Evolutionary conservation across 2,329 filamentous ascomycete species (phyloP).

Genomic region (Lasiodiplodia sp.): DNA sequence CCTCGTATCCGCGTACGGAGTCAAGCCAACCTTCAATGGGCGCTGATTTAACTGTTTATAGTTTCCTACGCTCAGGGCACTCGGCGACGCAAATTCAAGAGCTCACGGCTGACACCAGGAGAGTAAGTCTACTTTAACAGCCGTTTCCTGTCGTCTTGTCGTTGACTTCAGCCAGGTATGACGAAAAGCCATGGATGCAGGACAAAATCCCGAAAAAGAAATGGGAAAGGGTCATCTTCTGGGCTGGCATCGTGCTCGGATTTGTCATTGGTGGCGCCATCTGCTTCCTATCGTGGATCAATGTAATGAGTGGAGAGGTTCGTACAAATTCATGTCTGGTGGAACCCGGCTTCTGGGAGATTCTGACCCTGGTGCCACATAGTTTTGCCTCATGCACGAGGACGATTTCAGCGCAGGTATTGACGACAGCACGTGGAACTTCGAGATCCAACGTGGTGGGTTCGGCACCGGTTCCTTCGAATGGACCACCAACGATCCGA

Average conservation of each 20-base stretch:
- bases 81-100: slow-evolving; percentile 41
- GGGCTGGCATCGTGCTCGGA: slow-evolving; percentile 43
- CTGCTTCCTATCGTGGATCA: slow-evolving; percentile 36
- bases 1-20: not conserved
- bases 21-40: no score
- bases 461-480: slow-evolving; percentile 58
- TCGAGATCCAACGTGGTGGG: slow-evolving; percentile 55
- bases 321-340: not conserved
- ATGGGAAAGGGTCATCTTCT: slow-evolving; percentile 48
- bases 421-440: slow-evolving; percentile 56
- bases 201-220: slow-evolving; percentile 39
- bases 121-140: not conserved
- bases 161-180: slow-evolving; percentile 36
- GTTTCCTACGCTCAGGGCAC: not conserved
- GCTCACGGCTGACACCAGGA: slow-evolving; percentile 40
- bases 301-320: slow-evolving; percentile 31
- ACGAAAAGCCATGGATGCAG: slow-evolving; percentile 51
- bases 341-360: not conserved
- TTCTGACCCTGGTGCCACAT: not conserved
- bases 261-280: slow-evolving; percentile 45
- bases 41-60: not conserved
- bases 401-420: slow-evolving; percentile 56
- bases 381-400: slow-evolving; percentile 60
- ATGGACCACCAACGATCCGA: slow-evolving; percentile 59
- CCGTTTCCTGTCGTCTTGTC: not conserved